Conservation (phyloP, 495 filamentous ascomycete species). For the Chaetomium fimeti region DNA sequence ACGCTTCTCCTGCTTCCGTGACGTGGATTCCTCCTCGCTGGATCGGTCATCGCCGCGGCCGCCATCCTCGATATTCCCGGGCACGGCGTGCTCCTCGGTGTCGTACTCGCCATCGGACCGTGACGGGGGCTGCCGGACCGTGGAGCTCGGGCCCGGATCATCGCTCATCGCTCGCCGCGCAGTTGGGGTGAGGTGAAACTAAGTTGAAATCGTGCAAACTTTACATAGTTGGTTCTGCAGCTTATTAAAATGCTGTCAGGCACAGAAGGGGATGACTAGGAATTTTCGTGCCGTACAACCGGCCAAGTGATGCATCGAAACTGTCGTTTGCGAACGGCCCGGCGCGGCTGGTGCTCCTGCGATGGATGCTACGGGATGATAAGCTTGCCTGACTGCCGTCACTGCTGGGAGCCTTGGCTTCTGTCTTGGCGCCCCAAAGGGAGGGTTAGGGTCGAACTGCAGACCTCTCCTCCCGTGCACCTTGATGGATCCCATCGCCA, state of each 20-base stretch:
- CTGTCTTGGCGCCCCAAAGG: no score
- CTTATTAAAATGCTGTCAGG: not conserved
- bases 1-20: conserved; percentile 26
- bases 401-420: no score
- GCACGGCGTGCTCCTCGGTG: conserved; percentile 5
- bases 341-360: not conserved
- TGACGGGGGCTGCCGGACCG: conserved; percentile 46
- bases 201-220: not conserved
- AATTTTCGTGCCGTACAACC: conserved; percentile 7
- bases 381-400: no score
- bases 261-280: not conserved
- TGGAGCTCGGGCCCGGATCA: conserved; percentile 59
- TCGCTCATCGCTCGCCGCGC: conserved; percentile 62
- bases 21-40: not conserved
- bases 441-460: no score
- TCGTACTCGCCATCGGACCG: conserved; percentile 32
- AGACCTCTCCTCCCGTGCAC: no score
- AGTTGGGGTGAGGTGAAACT: conserved; percentile 15
- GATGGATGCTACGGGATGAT: no score
- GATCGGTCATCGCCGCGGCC: conserved; percentile 11
- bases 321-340: not conserved
- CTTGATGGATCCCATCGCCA: no score
- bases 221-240: conserved; percentile 20
- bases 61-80: not conserved
- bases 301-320: conserved; percentile 1